A percentile compares a stretch with the other conserved stretches of the same genome.
phyloP scores from a whole-genome alignment of 164 flowering plant species.

The Magnolia sinica region DNA sequence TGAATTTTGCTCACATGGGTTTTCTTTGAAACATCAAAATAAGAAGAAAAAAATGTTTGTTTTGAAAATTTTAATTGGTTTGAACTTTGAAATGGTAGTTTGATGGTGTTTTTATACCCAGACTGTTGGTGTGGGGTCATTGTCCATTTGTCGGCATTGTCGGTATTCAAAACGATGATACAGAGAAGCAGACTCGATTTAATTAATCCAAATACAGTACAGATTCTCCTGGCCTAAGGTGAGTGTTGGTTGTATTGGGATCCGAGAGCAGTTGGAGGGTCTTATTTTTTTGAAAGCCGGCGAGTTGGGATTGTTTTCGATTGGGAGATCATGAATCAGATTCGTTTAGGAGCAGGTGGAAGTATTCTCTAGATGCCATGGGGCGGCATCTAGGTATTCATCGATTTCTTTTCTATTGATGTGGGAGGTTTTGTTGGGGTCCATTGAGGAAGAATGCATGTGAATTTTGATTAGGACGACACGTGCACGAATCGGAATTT shows the following conservation, averaged over 20 bases:
- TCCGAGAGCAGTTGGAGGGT: slow-evolving; percentile 7
- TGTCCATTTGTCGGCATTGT: slow-evolving; percentile 55
- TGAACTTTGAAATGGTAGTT: slow-evolving; percentile 19
- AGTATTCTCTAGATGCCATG: neutral
- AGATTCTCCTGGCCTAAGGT: slow-evolving; percentile 11
- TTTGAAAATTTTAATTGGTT: slow-evolving; percentile 7
- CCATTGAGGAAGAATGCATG: neutral
- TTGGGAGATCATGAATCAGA: slow-evolving; percentile 1
- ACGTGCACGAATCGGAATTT: neutral
- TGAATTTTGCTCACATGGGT: neutral
- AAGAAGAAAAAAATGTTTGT: neutral
- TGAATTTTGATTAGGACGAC: neutral
- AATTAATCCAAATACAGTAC: slow-evolving; percentile 11
- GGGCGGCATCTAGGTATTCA: neutral
- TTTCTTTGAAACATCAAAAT: slow-evolving; percentile 3
- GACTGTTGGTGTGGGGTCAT: slow-evolving; percentile 40
- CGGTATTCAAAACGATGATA: slow-evolving; percentile 35
- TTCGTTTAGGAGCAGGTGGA: slow-evolving; percentile 9
- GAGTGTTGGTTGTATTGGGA: slow-evolving; percentile 6
- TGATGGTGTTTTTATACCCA: slow-evolving; percentile 8
- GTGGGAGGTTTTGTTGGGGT: neutral
- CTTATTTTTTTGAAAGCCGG: neutral
- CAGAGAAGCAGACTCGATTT: slow-evolving; percentile 12
- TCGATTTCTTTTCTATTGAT: slow-evolving; percentile 5
- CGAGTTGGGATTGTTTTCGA: slow-evolving; percentile 2